Evolutionary conservation across 2,329 filamentous ascomycete species (phyloP), one percentile per base, ranked within the genome.

Genomic region (Leptosphaerulina australis): DNA sequence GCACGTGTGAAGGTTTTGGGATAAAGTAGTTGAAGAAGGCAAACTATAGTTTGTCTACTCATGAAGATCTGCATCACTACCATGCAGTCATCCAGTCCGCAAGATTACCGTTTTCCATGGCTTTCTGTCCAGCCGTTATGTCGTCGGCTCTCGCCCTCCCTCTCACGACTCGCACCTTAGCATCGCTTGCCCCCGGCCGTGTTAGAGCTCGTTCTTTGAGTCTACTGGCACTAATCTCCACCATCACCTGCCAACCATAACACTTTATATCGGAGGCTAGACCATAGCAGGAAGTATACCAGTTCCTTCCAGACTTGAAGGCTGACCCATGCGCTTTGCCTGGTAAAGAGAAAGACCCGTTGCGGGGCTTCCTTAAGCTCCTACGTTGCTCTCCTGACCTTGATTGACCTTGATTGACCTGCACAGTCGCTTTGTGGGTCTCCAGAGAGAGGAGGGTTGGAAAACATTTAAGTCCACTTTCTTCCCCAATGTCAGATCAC

Each of bases 191-290:
- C 48, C 37, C 54, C 44, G 39, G 44, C 43, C 44, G 46, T 59
- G 59, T 62, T 55, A 63, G 41, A 52, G 59, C 59, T 59, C 56
- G 50, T 55, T 36, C 49, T 38, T 48, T 39, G 49, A 29, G 29
- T 50, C 28, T 28, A 44, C 50, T 44, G 40, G 15, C 18, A 35
- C 41, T 30, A 31, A 33, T 24, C 17, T 51, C 50, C 52, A 60
- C 37, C 39, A n/a, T 2, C 3, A 5, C 26, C 22, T 21, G 43
- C 59, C 55, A 64, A 64, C 61, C 44, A 51, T 3, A 37, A 24
- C 20, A 15, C 40, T 9, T 7, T 6, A 30, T 39, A 31, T 44
- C 63, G 61, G 61, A 62, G 50, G 28, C 58, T 53, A 58, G 53
- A 57, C 62, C 49, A 26, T 35, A 44, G 22, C 24, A 21, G 55